phyloP scores from a whole-genome alignment of 257 asterid species.

The Nicotiana knightiana region DNA sequence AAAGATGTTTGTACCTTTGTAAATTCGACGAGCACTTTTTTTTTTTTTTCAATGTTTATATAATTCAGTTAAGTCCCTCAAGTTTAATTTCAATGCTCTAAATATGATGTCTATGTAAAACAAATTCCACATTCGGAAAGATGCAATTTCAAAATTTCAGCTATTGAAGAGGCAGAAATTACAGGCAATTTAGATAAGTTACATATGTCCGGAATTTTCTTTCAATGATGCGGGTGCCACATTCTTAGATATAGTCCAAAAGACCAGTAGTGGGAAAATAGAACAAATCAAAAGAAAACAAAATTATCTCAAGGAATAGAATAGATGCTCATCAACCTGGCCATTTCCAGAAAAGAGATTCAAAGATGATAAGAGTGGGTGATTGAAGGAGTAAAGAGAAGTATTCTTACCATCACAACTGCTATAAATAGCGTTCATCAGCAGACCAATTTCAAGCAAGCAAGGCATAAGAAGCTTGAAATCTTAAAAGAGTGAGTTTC shows the following conservation, averaged over 20 bases:
- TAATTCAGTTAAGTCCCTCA: too few species aligned
- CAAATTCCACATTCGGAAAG: too few species aligned
- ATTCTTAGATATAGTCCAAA: background rate
- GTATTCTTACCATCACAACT: background rate
- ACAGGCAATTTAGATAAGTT: too few species aligned
- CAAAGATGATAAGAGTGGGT: background rate
- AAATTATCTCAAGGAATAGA: constrained; percentile 2
- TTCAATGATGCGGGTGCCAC: background rate
- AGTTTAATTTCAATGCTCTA: too few species aligned
- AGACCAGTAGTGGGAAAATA: background rate
- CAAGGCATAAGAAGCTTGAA: background rate
- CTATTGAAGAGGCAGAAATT: too few species aligned
- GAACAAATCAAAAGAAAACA: background rate
- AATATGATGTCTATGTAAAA: too few species aligned
- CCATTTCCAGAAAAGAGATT: background rate
- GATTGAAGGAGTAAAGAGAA: background rate
- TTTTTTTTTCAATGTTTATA: too few species aligned
- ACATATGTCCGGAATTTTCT: background rate
- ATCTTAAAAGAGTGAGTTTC: background rate
- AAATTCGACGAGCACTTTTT: too few species aligned
- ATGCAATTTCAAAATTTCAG: too few species aligned
- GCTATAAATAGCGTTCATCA: background rate
- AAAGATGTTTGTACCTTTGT: too few species aligned
- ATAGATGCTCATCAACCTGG: background rate
- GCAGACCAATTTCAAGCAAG: background rate